Evolutionary conservation across 495 filamentous ascomycete species (phyloP).

Genomic region (Penicillium tannophilum): DNA sequence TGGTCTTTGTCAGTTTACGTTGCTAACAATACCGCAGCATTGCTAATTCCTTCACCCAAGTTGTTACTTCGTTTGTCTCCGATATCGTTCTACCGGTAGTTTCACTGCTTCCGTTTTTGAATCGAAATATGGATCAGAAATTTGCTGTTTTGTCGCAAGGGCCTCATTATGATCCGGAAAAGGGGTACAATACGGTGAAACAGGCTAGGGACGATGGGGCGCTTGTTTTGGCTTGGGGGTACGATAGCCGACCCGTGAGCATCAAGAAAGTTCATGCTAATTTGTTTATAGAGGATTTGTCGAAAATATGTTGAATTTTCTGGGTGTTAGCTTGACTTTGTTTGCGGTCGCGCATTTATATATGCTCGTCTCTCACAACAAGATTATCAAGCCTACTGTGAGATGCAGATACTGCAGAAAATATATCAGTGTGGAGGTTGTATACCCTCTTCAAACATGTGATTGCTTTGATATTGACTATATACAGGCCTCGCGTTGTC

Average conservation of each 20-base stretch:
- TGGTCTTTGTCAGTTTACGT: not conserved
- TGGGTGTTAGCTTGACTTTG: slow-evolving; percentile 65
- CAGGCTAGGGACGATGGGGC: slow-evolving; percentile 72
- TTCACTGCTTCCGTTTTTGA: slow-evolving; percentile 67
- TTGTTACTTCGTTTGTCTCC: slow-evolving; percentile 71
- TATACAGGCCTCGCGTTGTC: slow-evolving; percentile 59
- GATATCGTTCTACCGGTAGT: slow-evolving; percentile 71
- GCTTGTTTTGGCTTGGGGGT: slow-evolving; percentile 73
- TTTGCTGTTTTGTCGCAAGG: slow-evolving; percentile 67
- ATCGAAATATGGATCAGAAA: slow-evolving; percentile 74
- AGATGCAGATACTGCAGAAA: slow-evolving; percentile 75
- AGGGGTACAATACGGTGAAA: slow-evolving; percentile 68
- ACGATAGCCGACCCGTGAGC: slow-evolving; percentile 12
- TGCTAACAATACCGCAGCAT: slow-evolving; percentile 44
- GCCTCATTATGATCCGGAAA: slow-evolving; percentile 41
- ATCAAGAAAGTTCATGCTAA: not conserved
- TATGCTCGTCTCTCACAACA: slow-evolving; percentile 59
- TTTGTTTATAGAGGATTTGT: slow-evolving; percentile 55
- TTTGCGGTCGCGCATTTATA: slow-evolving; percentile 70
- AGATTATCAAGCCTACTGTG: slow-evolving; percentile 69
- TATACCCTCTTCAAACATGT: slow-evolving; percentile 11
- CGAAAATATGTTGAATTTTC: slow-evolving; percentile 65
- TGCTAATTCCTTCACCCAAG: slow-evolving; percentile 70
- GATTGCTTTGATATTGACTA: not conserved
- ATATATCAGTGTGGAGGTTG: slow-evolving; percentile 64